Conservation (phyloP, 768 basidiomycete species). For the Trametes cinnabarina region DNA sequence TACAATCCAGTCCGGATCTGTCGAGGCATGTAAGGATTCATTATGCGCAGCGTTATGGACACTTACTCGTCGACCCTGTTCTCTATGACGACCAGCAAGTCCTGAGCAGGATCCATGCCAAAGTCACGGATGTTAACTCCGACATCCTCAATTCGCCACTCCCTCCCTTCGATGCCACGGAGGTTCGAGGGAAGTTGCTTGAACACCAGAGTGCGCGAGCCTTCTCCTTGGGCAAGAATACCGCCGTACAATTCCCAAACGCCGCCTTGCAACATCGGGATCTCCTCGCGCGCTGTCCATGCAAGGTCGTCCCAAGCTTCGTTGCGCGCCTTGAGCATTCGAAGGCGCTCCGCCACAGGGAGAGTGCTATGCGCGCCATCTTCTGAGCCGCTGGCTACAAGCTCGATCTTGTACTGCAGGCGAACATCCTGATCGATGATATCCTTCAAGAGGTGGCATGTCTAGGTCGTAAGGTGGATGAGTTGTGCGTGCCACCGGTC, state of each 20-base stretch:
- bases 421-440: constrained; percentile 15
- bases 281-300: constrained; percentile 12
- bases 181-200: constrained; percentile 47
- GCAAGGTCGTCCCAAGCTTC: constrained; percentile 22
- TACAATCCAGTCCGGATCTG: background rate
- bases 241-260: constrained; percentile 62
- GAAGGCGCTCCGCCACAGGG: constrained; percentile 35
- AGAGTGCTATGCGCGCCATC: constrained; percentile 35
- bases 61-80: constrained; percentile 19
- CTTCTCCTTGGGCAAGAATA: constrained; percentile 45
- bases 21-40: background rate
- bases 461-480: constrained; percentile 16
- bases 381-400: constrained; percentile 43
- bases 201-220: constrained; percentile 39
- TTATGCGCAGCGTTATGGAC: background rate
- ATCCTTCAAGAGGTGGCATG: constrained; percentile 18
- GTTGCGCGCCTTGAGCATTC: constrained; percentile 33
- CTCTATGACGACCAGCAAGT: constrained; percentile 56
- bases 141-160: constrained; percentile 41
- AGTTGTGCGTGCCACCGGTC: background rate
- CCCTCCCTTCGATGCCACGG: constrained; percentile 44
- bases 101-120: constrained; percentile 64
- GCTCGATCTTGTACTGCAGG: constrained; percentile 28
- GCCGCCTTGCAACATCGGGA: constrained; percentile 43
- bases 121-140: constrained; percentile 50